Base-by-base conservation (phyloP, 768 basidiomycete genomes). In the Trametes cubensis region DNA sequence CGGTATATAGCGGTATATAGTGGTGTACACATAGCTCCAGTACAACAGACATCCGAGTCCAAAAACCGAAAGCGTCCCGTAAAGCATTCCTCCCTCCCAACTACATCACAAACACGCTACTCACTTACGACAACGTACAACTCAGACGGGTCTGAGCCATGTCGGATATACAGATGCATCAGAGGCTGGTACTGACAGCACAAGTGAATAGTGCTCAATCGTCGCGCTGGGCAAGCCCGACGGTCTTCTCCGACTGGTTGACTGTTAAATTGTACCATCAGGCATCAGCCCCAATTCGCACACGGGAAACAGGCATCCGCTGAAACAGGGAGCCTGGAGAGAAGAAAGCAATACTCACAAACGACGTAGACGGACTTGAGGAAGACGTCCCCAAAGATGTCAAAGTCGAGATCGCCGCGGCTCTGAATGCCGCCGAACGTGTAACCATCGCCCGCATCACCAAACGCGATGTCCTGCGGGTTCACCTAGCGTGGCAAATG, bases 301-400 rank as follows among this genome's bases (percentile, higher is more conserved):
- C 28, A 34, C 11, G 34, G 10, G 34, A 34, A 11, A 34, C 34
- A 10, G 34, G 34, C 34, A 34, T 34, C 34, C 34, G 34, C 4
- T 34, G 34, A 10, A 34, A 34, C 34, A 34, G 34, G 34, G 15
- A 7, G 4, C 15, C 4, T 6, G 26, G 21, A 2, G 17, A 15
- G 26, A 11, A 50, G 25, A 45, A 13, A 41, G 28, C 10, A 20
- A n/a, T 8, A 71, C 71, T 70, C 65, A 70, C 74, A 75, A 51
- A 74, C 72, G 55, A 70, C 71, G 48, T 75, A 75, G 40, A 74
- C 68, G 47, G 62, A 67, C 71, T 74, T 74, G 46, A 75, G 64
- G 66, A 74, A 74, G 14, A 74, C 70, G 62, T 75, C 74, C 3
- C 74, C 74, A 46, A 75, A 70, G 61, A 75, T 75, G 59, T 72